Evolutionary conservation across 257 asterid species (phyloP).

Genomic region (Petrea volubilis): DNA sequence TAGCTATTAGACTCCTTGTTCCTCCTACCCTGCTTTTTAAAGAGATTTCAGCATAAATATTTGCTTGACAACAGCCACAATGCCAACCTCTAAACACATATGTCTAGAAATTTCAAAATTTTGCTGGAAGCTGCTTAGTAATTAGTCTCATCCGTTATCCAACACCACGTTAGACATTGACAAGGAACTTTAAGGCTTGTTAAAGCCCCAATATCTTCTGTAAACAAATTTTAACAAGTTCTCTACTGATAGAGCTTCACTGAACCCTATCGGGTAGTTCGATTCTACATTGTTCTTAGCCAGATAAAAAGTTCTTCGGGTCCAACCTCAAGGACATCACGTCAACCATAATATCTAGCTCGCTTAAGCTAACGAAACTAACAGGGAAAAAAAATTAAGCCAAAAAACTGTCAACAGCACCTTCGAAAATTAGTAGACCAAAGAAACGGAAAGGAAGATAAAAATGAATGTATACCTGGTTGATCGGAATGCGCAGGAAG

Average conservation of each 20-base stretch:
- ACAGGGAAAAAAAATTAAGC: not conserved
- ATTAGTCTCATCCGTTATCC: not conserved
- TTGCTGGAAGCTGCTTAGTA: not conserved
- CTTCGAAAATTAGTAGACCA: not conserved
- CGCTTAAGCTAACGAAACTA: not conserved
- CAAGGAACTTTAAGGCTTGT: not conserved
- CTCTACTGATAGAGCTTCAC: no score
- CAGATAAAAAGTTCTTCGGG: not conserved
- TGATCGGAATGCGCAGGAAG: conserved; percentile 56
- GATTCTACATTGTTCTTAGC: not conserved
- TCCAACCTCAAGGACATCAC: not conserved
- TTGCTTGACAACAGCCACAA: conserved; percentile 16
- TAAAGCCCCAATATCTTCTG: no score
- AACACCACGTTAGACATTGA: not conserved
- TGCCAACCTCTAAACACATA: conserved; percentile 21
- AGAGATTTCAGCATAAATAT: conserved; percentile 30
- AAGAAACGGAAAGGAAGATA: not conserved
- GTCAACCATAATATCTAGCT: not conserved
- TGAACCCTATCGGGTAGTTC: not conserved
- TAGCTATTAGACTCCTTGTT: conserved; percentile 39
- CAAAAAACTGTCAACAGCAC: not conserved
- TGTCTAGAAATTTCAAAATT: not conserved
- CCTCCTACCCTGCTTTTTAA: conserved; percentile 36
- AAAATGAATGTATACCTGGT: conserved; percentile 49
- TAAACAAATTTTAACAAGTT: no score